Base-by-base conservation (phyloP, 2,329 filamentous ascomycete species). In the Fusarium avenaceum region DNA sequence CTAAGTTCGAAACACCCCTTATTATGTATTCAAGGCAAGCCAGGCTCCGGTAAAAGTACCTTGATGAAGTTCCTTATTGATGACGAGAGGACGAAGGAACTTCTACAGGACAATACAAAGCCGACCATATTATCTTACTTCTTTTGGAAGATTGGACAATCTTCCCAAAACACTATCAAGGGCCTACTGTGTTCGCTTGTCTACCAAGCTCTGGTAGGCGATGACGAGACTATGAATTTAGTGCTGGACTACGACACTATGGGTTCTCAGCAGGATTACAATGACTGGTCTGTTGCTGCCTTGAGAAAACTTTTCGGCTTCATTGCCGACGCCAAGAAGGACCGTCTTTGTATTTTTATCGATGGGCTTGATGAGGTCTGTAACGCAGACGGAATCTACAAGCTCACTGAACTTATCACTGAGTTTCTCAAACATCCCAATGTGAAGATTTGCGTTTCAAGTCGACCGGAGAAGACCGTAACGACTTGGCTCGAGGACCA, bases 21-120 rank as follows among this genome's bases (percentile, higher is more conserved):
- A 3, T 67, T 67, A 1, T 69, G 38, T 5, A 35, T 70, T 9
- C 32, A 3, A 11, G 69, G 69, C 2, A 70, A 71, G 4, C 50
- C 68, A 7, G 67, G 67, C 0, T 69, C 65, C 1, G 67, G 62
- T 0, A 69, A 71, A 44, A 71, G 67, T 11, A 67, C 65, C 0
- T 11, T 71, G 4, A 10, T 71, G 0, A 71, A 64, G 2, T 62
- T 40, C 11, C 32, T 69, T 2, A 9, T 59, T 3, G 17, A 44
- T 1, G 47, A 69, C 26, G 0, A 35, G 2, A 39, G 4, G 2
- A 66, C 58, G 0, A 4, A 3, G 10, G 5, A 13, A 3, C 46
- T 57, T 2, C 11, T 43, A 0, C 0, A n/a, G 0, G 0, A 1
- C 2, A 35, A 4, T 4, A 15, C 47, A 3, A 11, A 22, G 3